Base-by-base conservation (phyloP, 169 alveolate genomes). In the Blepharisma undulans region DNA sequence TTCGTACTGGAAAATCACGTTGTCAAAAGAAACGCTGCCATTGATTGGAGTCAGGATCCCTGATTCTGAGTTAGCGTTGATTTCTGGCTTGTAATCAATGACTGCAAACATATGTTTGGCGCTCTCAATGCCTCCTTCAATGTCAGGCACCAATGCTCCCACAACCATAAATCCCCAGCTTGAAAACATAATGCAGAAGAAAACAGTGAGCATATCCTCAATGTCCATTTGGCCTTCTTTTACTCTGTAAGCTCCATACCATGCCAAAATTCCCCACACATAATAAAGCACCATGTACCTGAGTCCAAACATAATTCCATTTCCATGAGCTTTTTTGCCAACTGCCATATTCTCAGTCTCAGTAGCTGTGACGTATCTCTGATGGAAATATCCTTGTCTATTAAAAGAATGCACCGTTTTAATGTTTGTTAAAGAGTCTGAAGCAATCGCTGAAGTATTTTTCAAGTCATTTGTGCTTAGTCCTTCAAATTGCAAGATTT, bases 1-100 rank as follows among this genome's bases (percentile, higher is more conserved):
- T 30, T 34, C 79, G n/a, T 84, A 84, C 81, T 84, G 89, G 77
- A 84, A 84, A 59, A 48, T 25, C 32, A 84, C 89, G n/a, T 84
- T 59, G 12, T 84, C 27, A 32, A 84, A 84, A 22, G 74, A n/a
- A 60, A 84, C 25, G 32, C 78, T 84, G 78, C 89, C 89, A 7
- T 84, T 25, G 6, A 84, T 84, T 21, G 79, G 79, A 2, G 33
- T 76, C 30, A 25, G 7, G 1, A n/a, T 4, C 7, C 89, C 89
- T 1, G 33, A n/a, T 8, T 84, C 27, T 2, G 74, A n/a, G 36
- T 84, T 60, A 84, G 89, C 77, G n/a, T 84, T 84, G 29, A 84
- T 84, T 33, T 84, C 77, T 32, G 89, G 89, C 27, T 34, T 27
- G 74, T 84, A 60, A 27, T 84, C 77, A 36, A 84, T 48, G 30